phyloP scores from a whole-genome alignment of 768 basidiomycete genomes.

The Hygrocybe coccinea region DNA sequence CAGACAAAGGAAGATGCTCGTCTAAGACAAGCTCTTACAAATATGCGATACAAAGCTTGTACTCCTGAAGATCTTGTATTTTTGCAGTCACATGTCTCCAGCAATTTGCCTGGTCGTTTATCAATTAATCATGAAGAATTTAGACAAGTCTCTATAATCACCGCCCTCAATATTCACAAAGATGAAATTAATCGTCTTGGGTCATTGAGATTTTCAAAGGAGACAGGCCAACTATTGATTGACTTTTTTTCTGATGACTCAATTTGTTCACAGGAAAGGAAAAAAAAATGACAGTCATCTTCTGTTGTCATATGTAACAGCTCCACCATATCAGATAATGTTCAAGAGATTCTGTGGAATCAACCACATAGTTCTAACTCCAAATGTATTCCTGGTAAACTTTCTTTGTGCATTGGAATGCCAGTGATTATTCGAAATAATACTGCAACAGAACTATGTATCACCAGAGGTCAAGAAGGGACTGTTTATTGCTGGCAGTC shows the following conservation, averaged over 20 bases:
- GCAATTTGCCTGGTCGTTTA: conserved; percentile 6
- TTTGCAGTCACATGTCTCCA: conserved; percentile 23
- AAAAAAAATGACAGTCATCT: not conserved
- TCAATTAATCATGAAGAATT: conserved; percentile 19
- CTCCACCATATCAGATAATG: not conserved
- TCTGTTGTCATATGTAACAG: not conserved
- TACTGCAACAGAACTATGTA: conserved; percentile 27
- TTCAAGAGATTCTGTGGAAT: conserved; percentile 11
- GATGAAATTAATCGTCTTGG: conserved; percentile 36
- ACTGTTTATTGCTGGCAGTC: conserved; percentile 24
- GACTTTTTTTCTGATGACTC: conserved; percentile 26
- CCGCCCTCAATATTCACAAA: conserved; percentile 31
- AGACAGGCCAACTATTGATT: conserved; percentile 20
- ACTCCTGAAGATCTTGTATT: conserved; percentile 35
- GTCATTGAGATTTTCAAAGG: conserved; percentile 29
- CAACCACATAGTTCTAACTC: conserved; percentile 1
- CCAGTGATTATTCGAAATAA: conserved; percentile 28
- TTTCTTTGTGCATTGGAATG: conserved; percentile 28
- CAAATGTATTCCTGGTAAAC: conserved; percentile 25
- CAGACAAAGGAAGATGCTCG: conserved; percentile 14
- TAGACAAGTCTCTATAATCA: conserved; percentile 36
- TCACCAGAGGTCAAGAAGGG: conserved; percentile 30
- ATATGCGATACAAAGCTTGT: conserved; percentile 34
- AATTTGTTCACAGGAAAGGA: not conserved
- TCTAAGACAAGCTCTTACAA: conserved; percentile 16